Conservation (phyloP, 1,284 basidiomycete genomes). For the Mycosarcoma mackinlayi region DNA sequence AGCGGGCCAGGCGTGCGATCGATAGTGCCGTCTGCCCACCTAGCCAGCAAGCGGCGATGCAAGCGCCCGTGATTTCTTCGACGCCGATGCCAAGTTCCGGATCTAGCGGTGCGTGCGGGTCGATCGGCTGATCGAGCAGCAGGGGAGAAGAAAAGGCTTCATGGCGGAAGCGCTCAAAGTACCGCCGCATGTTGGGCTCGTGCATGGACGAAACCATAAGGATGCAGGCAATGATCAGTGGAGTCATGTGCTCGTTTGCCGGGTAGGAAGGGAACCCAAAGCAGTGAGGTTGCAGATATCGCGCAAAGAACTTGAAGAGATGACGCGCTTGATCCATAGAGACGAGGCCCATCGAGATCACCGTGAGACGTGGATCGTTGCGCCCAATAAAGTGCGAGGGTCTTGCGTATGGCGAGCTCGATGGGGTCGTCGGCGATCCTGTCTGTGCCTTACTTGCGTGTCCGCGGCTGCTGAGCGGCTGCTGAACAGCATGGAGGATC, state of each 20-base stretch:
- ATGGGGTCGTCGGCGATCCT: not conserved
- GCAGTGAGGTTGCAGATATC: conserved; percentile 56
- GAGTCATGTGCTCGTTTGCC: conserved; percentile 59
- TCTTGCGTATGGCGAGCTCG: conserved; percentile 41
- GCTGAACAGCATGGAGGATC: conserved; percentile 26
- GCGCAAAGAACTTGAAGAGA: conserved; percentile 62
- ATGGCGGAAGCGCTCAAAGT: conserved; percentile 43
- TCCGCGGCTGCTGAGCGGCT: conserved; percentile 3
- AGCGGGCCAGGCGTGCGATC: conserved; percentile 46
- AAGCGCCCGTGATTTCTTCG: conserved; percentile 63
- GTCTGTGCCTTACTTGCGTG: not conserved
- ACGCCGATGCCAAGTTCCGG: conserved; percentile 64
- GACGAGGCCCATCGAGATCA: conserved; percentile 55
- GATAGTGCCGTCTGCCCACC: conserved; percentile 48
- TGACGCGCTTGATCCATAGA: conserved; percentile 55
- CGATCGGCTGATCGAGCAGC: conserved; percentile 45
- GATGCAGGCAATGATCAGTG: conserved; percentile 60
- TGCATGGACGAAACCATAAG: conserved; percentile 57
- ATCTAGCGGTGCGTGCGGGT: conserved; percentile 44
- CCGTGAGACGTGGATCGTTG: conserved; percentile 58
- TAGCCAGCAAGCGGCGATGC: conserved; percentile 57
- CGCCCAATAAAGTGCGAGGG: conserved; percentile 48
- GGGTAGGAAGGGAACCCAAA: conserved; percentile 62
- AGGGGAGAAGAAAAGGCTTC: conserved; percentile 50
- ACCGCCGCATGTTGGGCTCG: conserved; percentile 47